Percentiles rank a stretch among this genome's conserved stretches.
phyloP scores from a whole-genome alignment of 2,329 filamentous ascomycete genomes.

The Penicillium sp. region DNA sequence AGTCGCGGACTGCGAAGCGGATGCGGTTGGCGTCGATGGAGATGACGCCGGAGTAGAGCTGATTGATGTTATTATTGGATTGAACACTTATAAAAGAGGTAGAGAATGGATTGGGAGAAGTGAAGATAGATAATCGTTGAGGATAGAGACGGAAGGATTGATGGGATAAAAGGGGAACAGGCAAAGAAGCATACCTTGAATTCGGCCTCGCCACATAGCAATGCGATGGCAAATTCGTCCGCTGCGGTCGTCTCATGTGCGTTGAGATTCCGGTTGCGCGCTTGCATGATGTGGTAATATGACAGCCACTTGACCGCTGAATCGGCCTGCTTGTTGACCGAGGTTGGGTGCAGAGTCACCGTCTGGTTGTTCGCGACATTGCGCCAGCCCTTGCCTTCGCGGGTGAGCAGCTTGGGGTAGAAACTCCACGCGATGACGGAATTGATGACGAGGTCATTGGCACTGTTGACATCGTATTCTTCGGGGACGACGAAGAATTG shows the following conservation, averaged over 20 bases:
- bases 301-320: conserved; percentile 67
- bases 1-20: conserved; percentile 75
- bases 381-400: conserved; percentile 79
- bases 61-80: too few species aligned
- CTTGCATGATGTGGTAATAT: conserved; percentile 97
- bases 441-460: conserved; percentile 70
- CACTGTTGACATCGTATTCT: conserved; percentile 66
- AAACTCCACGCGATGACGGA: conserved; percentile 90
- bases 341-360: conserved; percentile 79
- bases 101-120: neutral
- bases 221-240: conserved; percentile 72
- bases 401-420: conserved; percentile 83
- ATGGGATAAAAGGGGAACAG: neutral
- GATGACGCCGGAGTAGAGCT: conserved; percentile 83
- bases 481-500: conserved; percentile 80
- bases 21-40: conserved; percentile 81
- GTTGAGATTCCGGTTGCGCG: conserved; percentile 70
- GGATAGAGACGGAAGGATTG: neutral
- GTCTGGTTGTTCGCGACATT: conserved; percentile 90
- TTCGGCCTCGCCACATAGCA: conserved; percentile 83
- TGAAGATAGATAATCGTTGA: neutral
- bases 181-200: conserved; percentile 60
- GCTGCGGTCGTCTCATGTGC: conserved; percentile 81
- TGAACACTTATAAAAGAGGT: too few species aligned
- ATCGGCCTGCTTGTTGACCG: conserved; percentile 69